phyloP scores from a whole-genome alignment of 768 basidiomycete species.

The Leccinum variicolor region DNA sequence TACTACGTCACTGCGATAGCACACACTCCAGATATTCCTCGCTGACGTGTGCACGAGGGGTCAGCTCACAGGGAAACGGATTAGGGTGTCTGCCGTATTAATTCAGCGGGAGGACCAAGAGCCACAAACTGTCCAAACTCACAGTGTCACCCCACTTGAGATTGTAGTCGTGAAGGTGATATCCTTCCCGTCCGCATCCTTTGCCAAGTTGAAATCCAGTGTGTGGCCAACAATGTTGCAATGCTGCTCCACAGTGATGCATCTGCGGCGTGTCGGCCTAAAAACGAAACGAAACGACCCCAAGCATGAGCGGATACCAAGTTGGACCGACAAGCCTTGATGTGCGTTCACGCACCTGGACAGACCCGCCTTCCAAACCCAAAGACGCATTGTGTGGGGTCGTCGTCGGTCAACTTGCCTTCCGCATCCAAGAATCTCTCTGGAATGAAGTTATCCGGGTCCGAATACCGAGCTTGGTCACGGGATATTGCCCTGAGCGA shows the following conservation, averaged over 20 bases:
- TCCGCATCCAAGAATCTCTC: conserved; percentile 11
- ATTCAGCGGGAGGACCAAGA: background rate
- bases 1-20: background rate
- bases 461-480: conserved; percentile 13
- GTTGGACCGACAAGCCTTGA: too few relatives aligned
- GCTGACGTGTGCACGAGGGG: background rate
- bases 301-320: background rate
- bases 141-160: background rate
- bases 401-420: conserved; percentile 7
- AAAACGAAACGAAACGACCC: background rate
- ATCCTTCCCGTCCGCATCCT: background rate
- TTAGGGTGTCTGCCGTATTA: background rate
- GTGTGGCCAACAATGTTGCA: background rate
- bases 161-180: background rate
- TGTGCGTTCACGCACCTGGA: background rate
- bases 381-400: conserved; percentile 1
- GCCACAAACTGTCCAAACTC: background rate
- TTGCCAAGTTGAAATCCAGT: background rate
- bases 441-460: conserved; percentile 10
- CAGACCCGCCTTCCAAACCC: background rate
- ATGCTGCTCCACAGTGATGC: background rate
- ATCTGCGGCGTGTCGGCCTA: background rate
- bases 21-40: background rate
- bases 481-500: conserved; percentile 8
- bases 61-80: background rate